phyloP scores from a whole-genome alignment of 2,329 filamentous ascomycete species.

The Thielaviopsis populi region DNA sequence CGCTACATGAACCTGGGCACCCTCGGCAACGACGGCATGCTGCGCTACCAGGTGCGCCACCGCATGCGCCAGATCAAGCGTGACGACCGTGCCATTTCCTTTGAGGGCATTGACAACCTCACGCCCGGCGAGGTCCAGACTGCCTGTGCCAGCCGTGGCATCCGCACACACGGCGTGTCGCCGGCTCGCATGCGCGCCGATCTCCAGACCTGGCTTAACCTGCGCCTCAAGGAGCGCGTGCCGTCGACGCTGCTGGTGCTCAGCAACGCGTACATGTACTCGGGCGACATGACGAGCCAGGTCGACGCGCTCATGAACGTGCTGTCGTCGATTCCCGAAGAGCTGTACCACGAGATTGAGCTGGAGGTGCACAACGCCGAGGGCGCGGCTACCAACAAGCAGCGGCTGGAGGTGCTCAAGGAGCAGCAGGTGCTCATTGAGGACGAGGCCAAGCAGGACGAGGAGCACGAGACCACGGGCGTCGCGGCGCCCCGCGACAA shows the following conservation, averaged over 20 bases:
- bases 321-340: slow-evolving; percentile 86
- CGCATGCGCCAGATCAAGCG: slow-evolving; percentile 99
- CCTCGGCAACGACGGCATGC: slow-evolving; percentile 94
- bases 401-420: slow-evolving; percentile 92
- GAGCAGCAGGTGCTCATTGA: slow-evolving; percentile 97
- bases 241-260: slow-evolving; percentile 89
- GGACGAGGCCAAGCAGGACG: slow-evolving; percentile 87
- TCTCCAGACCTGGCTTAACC: slow-evolving; percentile 82
- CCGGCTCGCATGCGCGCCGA: slow-evolving; percentile 79
- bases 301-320: slow-evolving; percentile 89
- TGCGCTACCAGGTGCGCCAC: slow-evolving; percentile 91
- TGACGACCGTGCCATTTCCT: slow-evolving; percentile 86
- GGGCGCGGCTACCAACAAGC: slow-evolving; percentile 95
- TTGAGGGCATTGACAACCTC: slow-evolving; percentile 81
- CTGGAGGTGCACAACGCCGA: slow-evolving; percentile 95
- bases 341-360: slow-evolving; percentile 98
- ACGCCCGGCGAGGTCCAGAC: slow-evolving; percentile 89
- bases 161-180: slow-evolving; percentile 83
- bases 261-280: slow-evolving; percentile 97
- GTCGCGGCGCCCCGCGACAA: slow-evolving; percentile 66
- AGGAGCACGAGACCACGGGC: slow-evolving; percentile 61
- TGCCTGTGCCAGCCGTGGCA: slow-evolving; percentile 79
- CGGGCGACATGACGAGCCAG: slow-evolving; percentile 76
- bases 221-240: slow-evolving; percentile 86
- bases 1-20: slow-evolving; percentile 96